Base-by-base conservation (phyloP, 192 early-diverging fungal species). In the Coemansia sp. region DNA sequence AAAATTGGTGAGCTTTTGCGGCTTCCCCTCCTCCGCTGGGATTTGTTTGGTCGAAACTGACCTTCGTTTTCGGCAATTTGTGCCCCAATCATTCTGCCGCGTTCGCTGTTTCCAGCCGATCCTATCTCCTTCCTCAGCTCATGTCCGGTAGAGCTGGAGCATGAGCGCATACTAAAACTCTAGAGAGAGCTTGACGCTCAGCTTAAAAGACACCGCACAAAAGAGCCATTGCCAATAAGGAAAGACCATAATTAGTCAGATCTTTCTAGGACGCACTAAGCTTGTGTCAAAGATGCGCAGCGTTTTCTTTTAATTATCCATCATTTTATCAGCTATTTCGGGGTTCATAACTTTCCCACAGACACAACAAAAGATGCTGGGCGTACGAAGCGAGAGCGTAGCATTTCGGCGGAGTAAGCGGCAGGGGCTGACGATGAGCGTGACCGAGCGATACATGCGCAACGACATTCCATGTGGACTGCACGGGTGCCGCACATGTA, bases 331-430 rank as follows among this genome's bases (percentile, higher is more conserved):
- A n/a, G 16, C 41, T 43, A 43, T 43, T n/a, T n/a, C 41, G 1
- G 41, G 16, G 16, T 43, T 43, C 16, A 43, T n/a, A 43, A 43
- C 41, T n/a, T 43, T 4, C 4, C 11, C 13, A 43, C n/a, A 43
- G 41, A 32, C 41, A 16, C 41, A 43, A 43, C 41, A 43, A 43
- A 19, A 18, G 47, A 68, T 68, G 68, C 37, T 71, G 14, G 69
- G 55, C 26, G 23, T 53, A 50, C 78, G 72, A 45, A 62, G 62
- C 10, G 68, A 81, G 66, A 67, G 49, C 55, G 45, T 81, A 27
- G 66, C 65, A 19, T 74, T 71, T 61, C 65, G 78, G 20, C 72
- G 73, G 65, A 71, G 62, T 66, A 81, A 81, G 73, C 72, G 78
- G 26, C 69, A 68, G 61, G 78, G 78, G 18, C 51, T 82, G 61